phyloP scores from a whole-genome alignment of 176 grass and related monocot species.

The Ananas comosus region DNA sequence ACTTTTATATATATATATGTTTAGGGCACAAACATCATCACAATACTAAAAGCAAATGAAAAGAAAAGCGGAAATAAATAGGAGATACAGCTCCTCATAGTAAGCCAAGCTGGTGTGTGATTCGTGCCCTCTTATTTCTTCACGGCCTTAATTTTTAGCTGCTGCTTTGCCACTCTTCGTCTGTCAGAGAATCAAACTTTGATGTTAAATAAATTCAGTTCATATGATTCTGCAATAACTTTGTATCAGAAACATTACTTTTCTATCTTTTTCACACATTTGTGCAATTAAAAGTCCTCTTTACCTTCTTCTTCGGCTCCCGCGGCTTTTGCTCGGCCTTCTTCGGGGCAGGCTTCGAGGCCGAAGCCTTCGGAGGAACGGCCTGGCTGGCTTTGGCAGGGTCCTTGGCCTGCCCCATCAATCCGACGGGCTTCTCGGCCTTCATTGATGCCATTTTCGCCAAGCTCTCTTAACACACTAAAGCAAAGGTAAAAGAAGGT shows the following conservation, averaged over 20 bases:
- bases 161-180: constrained; percentile 42
- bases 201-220: not conserved
- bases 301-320: constrained; percentile 78
- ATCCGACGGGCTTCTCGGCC: constrained; percentile 37
- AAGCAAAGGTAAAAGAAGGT: constrained; percentile 20
- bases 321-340: constrained; percentile 68
- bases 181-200: constrained; percentile 28
- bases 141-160: constrained; percentile 33
- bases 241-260: not conserved
- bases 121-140: too few species aligned
- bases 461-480: not conserved
- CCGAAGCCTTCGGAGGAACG: constrained; percentile 24
- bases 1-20: not conserved
- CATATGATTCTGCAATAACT: not conserved
- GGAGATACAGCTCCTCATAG: not conserved
- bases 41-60: constrained; percentile 9
- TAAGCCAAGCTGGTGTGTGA: not conserved
- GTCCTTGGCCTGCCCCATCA: constrained; percentile 38
- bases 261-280: not conserved
- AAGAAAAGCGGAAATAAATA: not conserved
- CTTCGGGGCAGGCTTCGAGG: constrained; percentile 56
- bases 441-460: constrained; percentile 66
- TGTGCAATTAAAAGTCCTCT: not conserved
- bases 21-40: constrained; percentile 7
- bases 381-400: constrained; percentile 43